A percentile compares a stretch with the other conserved stretches of the same genome.
Evolutionary conservation across 2,329 filamentous ascomycete genomes (phyloP).

Genomic region (Monosporascus sp.): DNA sequence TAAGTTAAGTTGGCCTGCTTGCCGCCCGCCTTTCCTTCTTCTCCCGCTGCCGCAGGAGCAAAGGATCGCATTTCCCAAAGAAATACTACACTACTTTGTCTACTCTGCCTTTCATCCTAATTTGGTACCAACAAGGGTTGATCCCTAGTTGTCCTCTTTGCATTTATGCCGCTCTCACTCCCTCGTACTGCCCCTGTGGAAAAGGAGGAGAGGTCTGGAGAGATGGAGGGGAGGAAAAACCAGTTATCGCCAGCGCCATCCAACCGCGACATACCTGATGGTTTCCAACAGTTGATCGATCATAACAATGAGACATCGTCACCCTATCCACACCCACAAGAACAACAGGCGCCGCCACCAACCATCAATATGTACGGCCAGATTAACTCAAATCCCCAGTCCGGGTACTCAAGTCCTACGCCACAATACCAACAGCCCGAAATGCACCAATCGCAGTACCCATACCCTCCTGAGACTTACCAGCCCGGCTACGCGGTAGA

Average conservation of each 20-base stretch:
- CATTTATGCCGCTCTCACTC: background rate
- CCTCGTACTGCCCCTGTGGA: background rate
- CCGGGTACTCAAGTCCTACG: constrained; percentile 33
- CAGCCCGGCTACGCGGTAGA: constrained; percentile 18
- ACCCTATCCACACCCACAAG: constrained; percentile 12
- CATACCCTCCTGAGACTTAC: constrained; percentile 17
- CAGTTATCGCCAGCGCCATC: constrained; percentile 43
- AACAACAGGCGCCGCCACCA: constrained; percentile 18
- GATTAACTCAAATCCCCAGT: constrained; percentile 30
- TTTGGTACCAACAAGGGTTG: background rate
- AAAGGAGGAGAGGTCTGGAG: constrained; percentile 9
- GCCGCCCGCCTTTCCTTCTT: background rate
- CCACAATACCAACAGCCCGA: constrained; percentile 20
- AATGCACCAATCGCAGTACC: constrained; percentile 11
- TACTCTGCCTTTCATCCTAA: background rate
- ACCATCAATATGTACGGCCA: constrained; percentile 22
- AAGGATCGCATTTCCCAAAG: background rate
- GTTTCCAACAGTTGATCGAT: constrained; percentile 37
- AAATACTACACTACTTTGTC: background rate
- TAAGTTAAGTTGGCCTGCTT: background rate
- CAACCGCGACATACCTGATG: constrained; percentile 31
- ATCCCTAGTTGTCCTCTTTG: background rate
- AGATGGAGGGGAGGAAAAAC: constrained; percentile 19
- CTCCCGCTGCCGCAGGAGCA: background rate
- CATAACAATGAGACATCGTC: constrained; percentile 32